phyloP scores from a whole-genome alignment of 2,329 filamentous ascomycete genomes.

The Exophiala sp. region DNA sequence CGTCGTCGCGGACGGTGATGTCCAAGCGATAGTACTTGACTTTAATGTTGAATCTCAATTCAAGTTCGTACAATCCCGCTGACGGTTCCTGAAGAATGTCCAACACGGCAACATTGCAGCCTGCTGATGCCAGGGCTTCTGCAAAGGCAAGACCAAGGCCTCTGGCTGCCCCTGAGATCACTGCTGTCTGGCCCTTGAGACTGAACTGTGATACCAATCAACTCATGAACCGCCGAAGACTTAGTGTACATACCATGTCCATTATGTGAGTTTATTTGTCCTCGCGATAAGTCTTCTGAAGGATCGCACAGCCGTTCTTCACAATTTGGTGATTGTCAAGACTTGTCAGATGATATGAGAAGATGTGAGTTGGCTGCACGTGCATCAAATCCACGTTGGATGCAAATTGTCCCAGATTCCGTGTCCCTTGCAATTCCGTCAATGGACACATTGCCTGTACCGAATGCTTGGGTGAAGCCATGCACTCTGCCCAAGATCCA shows the following conservation, averaged over 20 bases:
- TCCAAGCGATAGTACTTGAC: conserved; percentile 5
- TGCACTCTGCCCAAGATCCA: too few relatives aligned
- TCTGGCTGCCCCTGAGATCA: conserved; percentile 28
- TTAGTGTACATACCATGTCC: conserved; percentile 2
- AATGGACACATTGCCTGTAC: too few relatives aligned
- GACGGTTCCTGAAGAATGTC: conserved; percentile 14
- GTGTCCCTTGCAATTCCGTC: too few relatives aligned
- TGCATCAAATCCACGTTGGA: too few relatives aligned
- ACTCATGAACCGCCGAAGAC: neutral
- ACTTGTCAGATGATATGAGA: too few relatives aligned
- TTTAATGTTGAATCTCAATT: conserved; percentile 1
- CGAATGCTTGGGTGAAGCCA: too few relatives aligned
- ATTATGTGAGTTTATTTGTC: neutral
- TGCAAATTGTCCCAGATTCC: too few relatives aligned
- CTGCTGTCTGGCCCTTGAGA: conserved; percentile 25
- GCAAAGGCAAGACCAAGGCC: conserved; percentile 29
- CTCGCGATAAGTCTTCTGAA: too few relatives aligned
- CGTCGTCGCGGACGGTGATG: conserved; percentile 7
- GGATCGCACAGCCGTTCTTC: too few relatives aligned
- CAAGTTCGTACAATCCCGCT: conserved; percentile 5
- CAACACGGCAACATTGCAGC: conserved; percentile 20
- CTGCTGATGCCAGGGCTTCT: conserved; percentile 22
- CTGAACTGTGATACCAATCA: conserved; percentile 3
- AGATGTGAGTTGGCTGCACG: too few relatives aligned
- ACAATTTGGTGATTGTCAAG: too few relatives aligned